Percentiles rank a stretch among this genome's conserved stretches.
Conservation (phyloP, 1,139 yeast genomes). For the Pichia sp. region DNA sequence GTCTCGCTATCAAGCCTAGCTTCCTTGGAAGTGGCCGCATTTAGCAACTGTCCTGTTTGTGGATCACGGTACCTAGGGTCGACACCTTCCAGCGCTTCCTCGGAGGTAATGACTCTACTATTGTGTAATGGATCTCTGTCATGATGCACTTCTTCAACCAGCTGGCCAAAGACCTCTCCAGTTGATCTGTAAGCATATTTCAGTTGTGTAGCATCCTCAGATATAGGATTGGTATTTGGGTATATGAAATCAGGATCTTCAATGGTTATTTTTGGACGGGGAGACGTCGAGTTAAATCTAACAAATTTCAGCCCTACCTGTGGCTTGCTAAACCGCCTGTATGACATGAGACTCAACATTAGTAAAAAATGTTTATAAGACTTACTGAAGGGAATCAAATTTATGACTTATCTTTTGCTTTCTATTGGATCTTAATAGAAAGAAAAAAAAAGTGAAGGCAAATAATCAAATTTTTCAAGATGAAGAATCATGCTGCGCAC, state of each 20-base stretch:
- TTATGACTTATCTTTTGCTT: no score
- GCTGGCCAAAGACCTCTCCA: slow-evolving; percentile 39
- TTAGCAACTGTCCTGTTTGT: slow-evolving; percentile 28
- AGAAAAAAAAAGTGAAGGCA: not conserved
- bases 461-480: not conserved
- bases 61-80: slow-evolving; percentile 31
- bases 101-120: slow-evolving; percentile 32
- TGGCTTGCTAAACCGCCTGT: no score
- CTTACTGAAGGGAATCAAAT: no score
- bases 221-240: slow-evolving; percentile 17
- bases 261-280: slow-evolving; percentile 14
- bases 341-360: no score
- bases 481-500: slow-evolving; percentile 6
- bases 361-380: no score
- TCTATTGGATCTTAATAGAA: not conserved
- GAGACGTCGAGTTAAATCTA: not conserved
- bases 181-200: slow-evolving; percentile 27
- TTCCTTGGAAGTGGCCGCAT: slow-evolving; percentile 45
- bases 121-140: slow-evolving; percentile 32
- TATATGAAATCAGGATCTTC: slow-evolving; percentile 25
- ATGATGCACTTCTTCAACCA: slow-evolving; percentile 40
- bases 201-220: slow-evolving; percentile 22
- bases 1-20: slow-evolving; percentile 52
- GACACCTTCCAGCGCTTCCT: slow-evolving; percentile 27
- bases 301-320: no score